Base-by-base conservation (phyloP, 2,329 filamentous ascomycete genomes). In the Arachnopeziza araneosa region DNA sequence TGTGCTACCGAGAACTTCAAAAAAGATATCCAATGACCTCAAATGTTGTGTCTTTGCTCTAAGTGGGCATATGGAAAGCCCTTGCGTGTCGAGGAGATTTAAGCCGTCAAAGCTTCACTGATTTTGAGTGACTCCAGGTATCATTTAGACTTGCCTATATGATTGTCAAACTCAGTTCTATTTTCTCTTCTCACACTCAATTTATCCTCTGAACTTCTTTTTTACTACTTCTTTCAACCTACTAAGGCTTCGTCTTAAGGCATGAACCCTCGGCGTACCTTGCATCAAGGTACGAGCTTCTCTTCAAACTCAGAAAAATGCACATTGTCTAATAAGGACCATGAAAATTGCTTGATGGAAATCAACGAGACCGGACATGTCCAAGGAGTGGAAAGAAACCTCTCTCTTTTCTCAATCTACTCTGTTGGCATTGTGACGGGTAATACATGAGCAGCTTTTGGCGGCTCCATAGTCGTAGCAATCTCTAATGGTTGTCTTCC, bases 401-500 rank as follows among this genome's bases (percentile, higher is more conserved):
- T 81, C 68, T 76, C 75, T 19, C 36, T 81, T 4, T 64, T 76
- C 63, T 74, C 71, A 54, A 75, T 80, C 49, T 77, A 74, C 64
- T 71, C 74, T 10, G 71, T 80, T 32, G 78, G 76, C 3, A 73
- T 78, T 44, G 73, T 72, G 2, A 76, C 75, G 21, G 76, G 73
- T 44, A 74, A 75, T 66, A 73, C 74, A 0, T 78, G 76, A 76
- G 70, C 72, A 7, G 76, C 76, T 4, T 59, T 78, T 49, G 77
- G 77, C 58, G 76, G 77, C 12, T 75, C 72, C 49, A 75, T 79
- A 64, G 75, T 56, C 24, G 58, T 80, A 52, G 81, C 82, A 22
- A 78, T 86, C 61, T 79, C 76, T 68, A 86, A 87, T 71, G 84
- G 84, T 62, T 84, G 84, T 0, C 79, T 82, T 0, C 79, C 83